phyloP scores from a whole-genome alignment of 805 yeast genomes.

The Wickerhamiella parazyma region DNA sequence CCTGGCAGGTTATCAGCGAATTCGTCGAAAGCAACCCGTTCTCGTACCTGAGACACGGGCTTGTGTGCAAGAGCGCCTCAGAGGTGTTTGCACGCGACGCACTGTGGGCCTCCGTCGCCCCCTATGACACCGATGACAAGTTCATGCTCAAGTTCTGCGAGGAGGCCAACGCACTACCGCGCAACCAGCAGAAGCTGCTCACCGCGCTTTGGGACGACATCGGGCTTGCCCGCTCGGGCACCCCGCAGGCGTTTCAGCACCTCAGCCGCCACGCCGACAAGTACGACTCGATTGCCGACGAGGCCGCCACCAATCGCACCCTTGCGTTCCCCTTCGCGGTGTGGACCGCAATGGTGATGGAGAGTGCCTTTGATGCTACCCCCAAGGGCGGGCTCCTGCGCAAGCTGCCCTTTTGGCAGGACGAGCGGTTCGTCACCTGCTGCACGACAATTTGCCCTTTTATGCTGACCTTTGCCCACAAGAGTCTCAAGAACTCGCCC shows the following conservation, averaged over 20 bases:
- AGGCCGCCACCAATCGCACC: constrained; percentile 1
- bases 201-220: constrained; percentile 8
- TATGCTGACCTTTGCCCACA: constrained; percentile 4
- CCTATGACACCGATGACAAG: background rate
- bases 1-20: constrained; percentile 4
- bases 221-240: background rate
- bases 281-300: constrained; percentile 5
- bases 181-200: background rate
- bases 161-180: constrained; percentile 4
- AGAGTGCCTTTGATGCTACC: constrained; percentile 4
- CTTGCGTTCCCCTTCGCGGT: constrained; percentile 7
- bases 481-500: constrained; percentile 1
- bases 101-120: constrained; percentile 4
- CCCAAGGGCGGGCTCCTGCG: constrained; percentile 9
- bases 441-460: constrained; percentile 4
- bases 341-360: constrained; percentile 8
- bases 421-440: constrained; percentile 6
- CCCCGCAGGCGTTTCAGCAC: constrained; percentile 1
- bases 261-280: constrained; percentile 5
- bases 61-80: constrained; percentile 4
- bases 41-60: constrained; percentile 1
- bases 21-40: constrained; percentile 6
- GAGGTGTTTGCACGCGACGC: constrained; percentile 3
- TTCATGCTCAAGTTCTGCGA: constrained; percentile 2
- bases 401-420: constrained; percentile 7